Conservation (phyloP, 2,329 filamentous ascomycete species). For the Fusarium oligoseptatum region DNA sequence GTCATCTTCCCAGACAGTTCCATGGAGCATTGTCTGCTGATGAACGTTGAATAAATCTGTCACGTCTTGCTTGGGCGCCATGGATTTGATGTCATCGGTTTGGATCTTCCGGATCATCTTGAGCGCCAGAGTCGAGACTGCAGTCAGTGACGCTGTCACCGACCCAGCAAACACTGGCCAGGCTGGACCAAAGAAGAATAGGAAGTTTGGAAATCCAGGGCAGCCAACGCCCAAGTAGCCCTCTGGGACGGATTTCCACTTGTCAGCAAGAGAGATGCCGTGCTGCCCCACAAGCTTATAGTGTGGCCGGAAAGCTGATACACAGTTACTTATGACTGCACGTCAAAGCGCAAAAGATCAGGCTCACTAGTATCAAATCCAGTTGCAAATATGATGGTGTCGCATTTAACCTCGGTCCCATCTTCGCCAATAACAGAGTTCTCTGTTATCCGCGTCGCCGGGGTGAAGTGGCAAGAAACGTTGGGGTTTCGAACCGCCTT, state of each 20-base stretch:
- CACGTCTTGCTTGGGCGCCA: neutral
- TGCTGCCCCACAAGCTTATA: neutral
- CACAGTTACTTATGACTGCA: neutral
- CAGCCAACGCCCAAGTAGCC: neutral
- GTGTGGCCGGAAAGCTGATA: neutral
- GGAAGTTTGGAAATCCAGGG: neutral
- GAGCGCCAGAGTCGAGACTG: neutral
- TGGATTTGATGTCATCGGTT: neutral
- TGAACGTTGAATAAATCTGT: neutral
- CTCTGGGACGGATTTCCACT: neutral
- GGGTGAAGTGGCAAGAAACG: neutral
- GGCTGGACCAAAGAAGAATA: neutral
- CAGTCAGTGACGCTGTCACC: neutral
- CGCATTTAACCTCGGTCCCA: neutral
- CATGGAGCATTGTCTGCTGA: slow-evolving; percentile 2
- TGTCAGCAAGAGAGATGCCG: neutral
- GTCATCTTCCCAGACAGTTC: neutral
- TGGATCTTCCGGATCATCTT: neutral
- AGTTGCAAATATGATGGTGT: neutral
- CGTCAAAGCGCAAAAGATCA: neutral
- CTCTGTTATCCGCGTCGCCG: neutral
- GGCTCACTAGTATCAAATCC: neutral
- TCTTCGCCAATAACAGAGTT: neutral
- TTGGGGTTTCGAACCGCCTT: neutral
- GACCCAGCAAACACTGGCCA: neutral